Base-by-base conservation (phyloP, 2,329 filamentous ascomycete genomes). In the Grosmannia serpens region DNA sequence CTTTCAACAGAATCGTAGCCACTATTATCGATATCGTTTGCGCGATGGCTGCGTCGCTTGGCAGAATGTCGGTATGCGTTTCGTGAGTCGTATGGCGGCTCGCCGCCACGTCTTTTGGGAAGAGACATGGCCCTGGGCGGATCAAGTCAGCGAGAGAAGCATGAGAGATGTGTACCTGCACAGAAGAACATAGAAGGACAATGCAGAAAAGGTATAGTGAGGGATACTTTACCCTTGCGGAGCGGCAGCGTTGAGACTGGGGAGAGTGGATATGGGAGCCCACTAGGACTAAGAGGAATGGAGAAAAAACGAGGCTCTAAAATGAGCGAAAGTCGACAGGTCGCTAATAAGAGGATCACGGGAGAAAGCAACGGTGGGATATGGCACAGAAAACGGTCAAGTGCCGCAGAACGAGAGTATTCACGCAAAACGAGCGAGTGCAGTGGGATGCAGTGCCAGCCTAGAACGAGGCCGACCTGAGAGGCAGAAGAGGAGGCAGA, bases 21-120 rank as follows among this genome's bases (percentile, higher is more conserved):
- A 58, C 82, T 84, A 44, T 84, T 76, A 70, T 95, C 90, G 66
- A 88, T 75, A 68, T 95, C 89, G 59, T 80, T 79, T 53, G 83
- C 82, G 60, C 80, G 80, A 56, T 75, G 77, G 65, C 86, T 84
- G 66, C 86, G 84, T 66, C 87, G 83, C 57, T 84, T 82, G 29
- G 83, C 80, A 50, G 87, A 86, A 63, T 85, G 83, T 65, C 86
- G 81, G 71, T 88, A 89, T 59, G 81, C 75, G 67, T 76, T 80
- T 66, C 81, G 78, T 61, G 83, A 80, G 64, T 86, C 82, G 66
- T 80, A 80, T 58, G 77, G 77, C 62, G 84, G 79, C 64, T 76
- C 79, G 64, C 80, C 80, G 67, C 84, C 83, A 59, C 87, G 87
- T 70, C 86, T 79, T 69, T 81, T 76, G 62, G 81, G 80, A 64